Conservation (phyloP, 2,329 filamentous ascomycete genomes). For the Aspergillus fructus region DNA sequence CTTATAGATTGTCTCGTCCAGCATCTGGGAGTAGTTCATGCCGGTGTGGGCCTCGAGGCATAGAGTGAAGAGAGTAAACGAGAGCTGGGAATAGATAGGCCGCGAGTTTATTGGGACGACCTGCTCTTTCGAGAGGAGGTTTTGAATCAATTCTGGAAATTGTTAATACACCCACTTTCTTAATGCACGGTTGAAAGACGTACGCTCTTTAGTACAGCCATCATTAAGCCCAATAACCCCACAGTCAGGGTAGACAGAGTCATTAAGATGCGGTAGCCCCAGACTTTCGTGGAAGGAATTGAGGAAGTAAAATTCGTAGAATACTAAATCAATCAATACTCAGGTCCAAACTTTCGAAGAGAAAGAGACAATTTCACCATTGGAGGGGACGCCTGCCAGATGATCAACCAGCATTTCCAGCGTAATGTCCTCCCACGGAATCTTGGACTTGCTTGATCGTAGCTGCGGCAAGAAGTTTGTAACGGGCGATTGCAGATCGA, state of each 20-base stretch:
- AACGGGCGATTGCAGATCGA: constrained; percentile 35
- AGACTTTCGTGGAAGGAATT: constrained; percentile 34
- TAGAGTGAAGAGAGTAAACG: constrained; percentile 39
- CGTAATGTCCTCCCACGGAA: constrained; percentile 40
- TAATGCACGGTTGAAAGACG: neutral
- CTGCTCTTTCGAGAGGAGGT: constrained; percentile 31
- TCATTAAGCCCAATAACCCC: constrained; percentile 38
- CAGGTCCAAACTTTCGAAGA: neutral
- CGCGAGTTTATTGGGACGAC: constrained; percentile 31
- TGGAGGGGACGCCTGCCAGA: constrained; percentile 36
- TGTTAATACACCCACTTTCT: neutral
- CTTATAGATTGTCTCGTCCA: constrained; percentile 24
- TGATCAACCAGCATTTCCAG: constrained; percentile 41
- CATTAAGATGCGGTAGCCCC: constrained; percentile 39
- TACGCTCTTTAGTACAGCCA: constrained; percentile 36
- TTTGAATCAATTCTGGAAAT: constrained; percentile 31
- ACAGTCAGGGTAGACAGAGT: constrained; percentile 38
- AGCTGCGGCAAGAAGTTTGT: constrained; percentile 39
- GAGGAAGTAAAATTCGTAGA: constrained; percentile 41
- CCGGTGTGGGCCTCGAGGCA: constrained; percentile 30
- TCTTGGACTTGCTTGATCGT: constrained; percentile 19
- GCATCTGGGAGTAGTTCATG: constrained; percentile 23
- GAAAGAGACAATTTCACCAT: constrained; percentile 28
- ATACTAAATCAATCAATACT: constrained; percentile 19
- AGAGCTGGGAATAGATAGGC: constrained; percentile 45